Conservation (phyloP, 495 filamentous ascomycete genomes). For the Daldinia childiae region DNA sequence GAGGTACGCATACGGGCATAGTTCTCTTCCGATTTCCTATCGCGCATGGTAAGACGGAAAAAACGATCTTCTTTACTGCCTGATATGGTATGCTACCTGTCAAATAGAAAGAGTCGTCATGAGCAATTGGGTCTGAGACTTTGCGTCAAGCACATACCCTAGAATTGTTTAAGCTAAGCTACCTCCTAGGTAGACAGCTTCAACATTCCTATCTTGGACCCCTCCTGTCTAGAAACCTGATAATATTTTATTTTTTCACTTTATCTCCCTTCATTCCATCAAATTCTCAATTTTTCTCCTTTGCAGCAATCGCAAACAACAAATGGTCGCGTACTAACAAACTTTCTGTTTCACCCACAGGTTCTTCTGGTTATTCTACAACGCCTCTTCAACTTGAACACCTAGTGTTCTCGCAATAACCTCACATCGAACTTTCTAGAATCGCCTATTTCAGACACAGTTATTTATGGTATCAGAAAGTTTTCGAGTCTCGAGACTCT, state of each 20-base stretch:
- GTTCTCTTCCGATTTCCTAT: slow-evolving; percentile 38
- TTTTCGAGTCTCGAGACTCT: background rate
- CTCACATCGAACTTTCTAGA: slow-evolving; percentile 13
- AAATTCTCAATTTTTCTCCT: slow-evolving; percentile 20
- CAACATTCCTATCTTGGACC: slow-evolving; percentile 40
- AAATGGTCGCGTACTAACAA: slow-evolving; percentile 36
- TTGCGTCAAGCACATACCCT: slow-evolving; percentile 70
- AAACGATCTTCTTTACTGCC: slow-evolving; percentile 37
- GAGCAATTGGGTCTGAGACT: slow-evolving; percentile 79
- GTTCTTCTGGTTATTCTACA: slow-evolving; percentile 19
- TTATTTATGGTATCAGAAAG: slow-evolving; percentile 13
- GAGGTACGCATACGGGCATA: slow-evolving; percentile 47
- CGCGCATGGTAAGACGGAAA: slow-evolving; percentile 32
- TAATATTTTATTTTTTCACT: slow-evolving; percentile 19
- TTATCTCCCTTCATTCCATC: slow-evolving; percentile 49
- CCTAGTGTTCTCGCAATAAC: slow-evolving; percentile 2
- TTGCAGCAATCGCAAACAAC: slow-evolving; percentile 34
- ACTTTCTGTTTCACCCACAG: slow-evolving; percentile 16
- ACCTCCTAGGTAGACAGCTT: slow-evolving; percentile 23
- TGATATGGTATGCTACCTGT: slow-evolving; percentile 41
- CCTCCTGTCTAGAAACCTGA: slow-evolving; percentile 33
- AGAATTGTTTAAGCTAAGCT: slow-evolving; percentile 33
- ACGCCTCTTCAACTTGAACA: slow-evolving; percentile 11
- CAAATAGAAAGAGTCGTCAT: slow-evolving; percentile 65
- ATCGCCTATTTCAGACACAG: background rate